A percentile compares a stretch with the other conserved stretches of the same genome.
Evolutionary conservation across 495 filamentous ascomycete genomes (phyloP).

Genomic region (Peziza echinospora): DNA sequence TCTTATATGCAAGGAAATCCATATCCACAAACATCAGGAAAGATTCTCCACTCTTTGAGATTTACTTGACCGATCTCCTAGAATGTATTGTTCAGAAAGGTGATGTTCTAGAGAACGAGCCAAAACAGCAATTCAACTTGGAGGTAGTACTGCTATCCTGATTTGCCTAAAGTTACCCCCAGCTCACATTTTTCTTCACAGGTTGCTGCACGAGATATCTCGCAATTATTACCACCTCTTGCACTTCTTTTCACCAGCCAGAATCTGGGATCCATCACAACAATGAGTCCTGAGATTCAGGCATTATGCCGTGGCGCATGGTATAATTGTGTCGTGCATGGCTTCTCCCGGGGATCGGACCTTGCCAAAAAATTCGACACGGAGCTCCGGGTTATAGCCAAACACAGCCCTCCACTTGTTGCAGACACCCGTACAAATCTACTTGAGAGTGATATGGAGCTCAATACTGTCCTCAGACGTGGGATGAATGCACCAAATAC

Average conservation of each 20-base stretch:
- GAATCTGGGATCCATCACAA: constrained; percentile 32
- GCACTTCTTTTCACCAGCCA: constrained; percentile 31
- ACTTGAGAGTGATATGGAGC: constrained; percentile 74
- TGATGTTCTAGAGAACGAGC: constrained; percentile 33
- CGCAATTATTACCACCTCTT: constrained; percentile 59
- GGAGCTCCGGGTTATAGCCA: constrained; percentile 61
- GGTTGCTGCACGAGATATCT: constrained; percentile 62
- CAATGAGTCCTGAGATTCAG: constrained; percentile 30
- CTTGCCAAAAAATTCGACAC: constrained; percentile 43
- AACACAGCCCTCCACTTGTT: constrained; percentile 64
- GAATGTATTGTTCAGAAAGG: constrained; percentile 80
- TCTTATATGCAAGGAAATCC: constrained; percentile 51
- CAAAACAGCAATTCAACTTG: constrained; percentile 22
- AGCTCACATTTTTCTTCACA: constrained; percentile 47
- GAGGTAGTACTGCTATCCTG: constrained; percentile 16
- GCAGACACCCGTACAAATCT: constrained; percentile 40
- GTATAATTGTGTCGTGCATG: constrained; percentile 92
- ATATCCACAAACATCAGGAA: constrained; percentile 46
- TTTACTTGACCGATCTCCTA: constrained; percentile 64
- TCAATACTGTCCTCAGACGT: constrained; percentile 73
- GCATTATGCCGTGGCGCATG: constrained; percentile 72
- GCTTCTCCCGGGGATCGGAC: constrained; percentile 51
- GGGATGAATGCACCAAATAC: constrained; percentile 57
- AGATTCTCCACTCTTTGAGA: constrained; percentile 47
- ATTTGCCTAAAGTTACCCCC: constrained; percentile 14